Evolutionary conservation across 345 rosid genomes (phyloP).

Genomic region (Linum lewisii): DNA sequence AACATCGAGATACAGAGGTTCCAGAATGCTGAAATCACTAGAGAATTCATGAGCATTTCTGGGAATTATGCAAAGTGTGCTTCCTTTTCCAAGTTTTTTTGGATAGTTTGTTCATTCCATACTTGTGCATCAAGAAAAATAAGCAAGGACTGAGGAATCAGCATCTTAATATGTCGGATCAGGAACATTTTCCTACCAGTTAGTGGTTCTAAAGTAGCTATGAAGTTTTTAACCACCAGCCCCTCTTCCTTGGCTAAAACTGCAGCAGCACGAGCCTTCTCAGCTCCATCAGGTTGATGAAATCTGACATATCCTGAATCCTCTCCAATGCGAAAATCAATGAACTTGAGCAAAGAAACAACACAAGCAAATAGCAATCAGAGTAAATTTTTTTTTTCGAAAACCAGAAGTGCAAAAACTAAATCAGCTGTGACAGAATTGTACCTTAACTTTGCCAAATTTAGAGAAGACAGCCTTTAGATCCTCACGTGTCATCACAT

Average conservation of each 20-base stretch:
- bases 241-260: constrained; percentile 83
- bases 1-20: too few relatives aligned
- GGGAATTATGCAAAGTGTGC: too few relatives aligned
- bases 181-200: constrained; percentile 39
- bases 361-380: neutral
- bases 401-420: neutral
- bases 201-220: constrained; percentile 74
- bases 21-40: too few relatives aligned
- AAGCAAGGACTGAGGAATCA: neutral
- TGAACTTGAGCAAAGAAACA: too few relatives aligned
- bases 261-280: constrained; percentile 93
- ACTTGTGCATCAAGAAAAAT: neutral
- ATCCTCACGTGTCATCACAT: constrained; percentile 87
- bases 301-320: constrained; percentile 68
- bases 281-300: constrained; percentile 79
- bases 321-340: constrained; percentile 86
- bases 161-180: neutral
- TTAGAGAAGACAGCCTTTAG: constrained; percentile 57
- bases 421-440: neutral
- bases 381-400: constrained; percentile 7
- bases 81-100: too few relatives aligned
- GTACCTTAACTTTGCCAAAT: constrained; percentile 85
- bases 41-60: too few relatives aligned
- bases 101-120: neutral
- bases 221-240: constrained; percentile 58